Evolutionary conservation across 2,329 filamentous ascomycete genomes (phyloP).

Genomic region (Gnomoniopsis smithogilvyi): DNA sequence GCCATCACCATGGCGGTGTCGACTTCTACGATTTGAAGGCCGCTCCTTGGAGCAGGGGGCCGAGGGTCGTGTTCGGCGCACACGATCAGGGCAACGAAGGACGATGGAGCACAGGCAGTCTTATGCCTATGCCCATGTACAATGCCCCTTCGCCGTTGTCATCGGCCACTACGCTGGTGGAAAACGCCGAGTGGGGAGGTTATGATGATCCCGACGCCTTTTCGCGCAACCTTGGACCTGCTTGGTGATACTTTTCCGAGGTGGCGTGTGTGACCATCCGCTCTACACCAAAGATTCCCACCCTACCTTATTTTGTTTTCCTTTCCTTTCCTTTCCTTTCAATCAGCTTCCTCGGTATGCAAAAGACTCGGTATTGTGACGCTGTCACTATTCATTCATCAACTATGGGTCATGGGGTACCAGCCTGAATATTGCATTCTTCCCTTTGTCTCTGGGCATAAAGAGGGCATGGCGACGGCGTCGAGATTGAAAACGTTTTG

Average conservation of each 20-base stretch:
- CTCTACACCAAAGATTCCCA: neutral
- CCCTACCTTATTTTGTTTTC: neutral
- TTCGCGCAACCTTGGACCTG: constrained; percentile 2
- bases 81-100: neutral
- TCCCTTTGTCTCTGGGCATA: neutral
- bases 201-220: constrained; percentile 2
- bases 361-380: too few relatives aligned
- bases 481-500: neutral
- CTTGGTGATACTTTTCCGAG: constrained; percentile 8
- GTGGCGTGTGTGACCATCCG: neutral
- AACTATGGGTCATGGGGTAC: too few relatives aligned
- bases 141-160: constrained; percentile 1
- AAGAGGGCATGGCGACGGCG: constrained; percentile 3
- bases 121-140: neutral
- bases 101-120: neutral
- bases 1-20: constrained; percentile 4
- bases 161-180: constrained; percentile 6
- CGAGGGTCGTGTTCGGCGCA: constrained; percentile 2
- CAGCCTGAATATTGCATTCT: neutral
- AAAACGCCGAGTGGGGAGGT: neutral
- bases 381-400: too few relatives aligned
- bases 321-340: too few relatives aligned
- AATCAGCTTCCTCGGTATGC: too few relatives aligned
- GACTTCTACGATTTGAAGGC: neutral
- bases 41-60: constrained; percentile 7